phyloP scores from a whole-genome alignment of 768 basidiomycete species.

The Mycena indigotica region DNA sequence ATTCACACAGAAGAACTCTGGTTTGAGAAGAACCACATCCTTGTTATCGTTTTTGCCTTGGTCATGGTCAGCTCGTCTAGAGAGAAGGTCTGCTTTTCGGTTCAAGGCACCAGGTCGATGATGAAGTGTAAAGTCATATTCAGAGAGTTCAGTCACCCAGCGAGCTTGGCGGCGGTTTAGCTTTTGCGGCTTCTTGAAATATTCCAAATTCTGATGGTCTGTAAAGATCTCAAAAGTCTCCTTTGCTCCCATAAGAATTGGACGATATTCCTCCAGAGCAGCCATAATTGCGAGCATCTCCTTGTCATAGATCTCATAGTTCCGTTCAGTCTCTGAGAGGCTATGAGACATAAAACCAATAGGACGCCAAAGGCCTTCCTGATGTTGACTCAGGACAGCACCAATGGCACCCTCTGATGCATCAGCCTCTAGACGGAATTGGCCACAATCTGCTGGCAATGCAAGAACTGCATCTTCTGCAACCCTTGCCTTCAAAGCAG shows the following conservation, averaged over 20 bases:
- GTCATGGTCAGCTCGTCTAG: neutral
- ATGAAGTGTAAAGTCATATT: too few species aligned
- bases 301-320: too few species aligned
- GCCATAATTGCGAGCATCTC: conserved; percentile 47
- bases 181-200: conserved; percentile 17
- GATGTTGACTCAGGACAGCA: conserved; percentile 28
- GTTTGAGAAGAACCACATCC: too few species aligned
- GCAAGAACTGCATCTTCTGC: neutral
- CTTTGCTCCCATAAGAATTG: conserved; percentile 5
- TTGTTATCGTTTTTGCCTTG: neutral
- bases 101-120: neutral
- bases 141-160: neutral
- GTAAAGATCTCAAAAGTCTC: neutral
- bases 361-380: conserved; percentile 33
- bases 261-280: conserved; percentile 30
- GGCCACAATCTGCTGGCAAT: conserved; percentile 3
- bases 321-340: conserved; percentile 36
- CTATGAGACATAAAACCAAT: conserved; percentile 41
- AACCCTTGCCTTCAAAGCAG: neutral
- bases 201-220: conserved; percentile 14
- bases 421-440: conserved; percentile 28
- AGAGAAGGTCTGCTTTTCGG: neutral
- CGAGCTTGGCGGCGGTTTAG: too few species aligned
- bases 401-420: conserved; percentile 27
- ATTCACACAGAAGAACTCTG: too few species aligned